Evolutionary conservation across 306 rosid species (phyloP), one percentile per base, ranked within the genome.

Genomic region (Vachellia pachyceras): DNA sequence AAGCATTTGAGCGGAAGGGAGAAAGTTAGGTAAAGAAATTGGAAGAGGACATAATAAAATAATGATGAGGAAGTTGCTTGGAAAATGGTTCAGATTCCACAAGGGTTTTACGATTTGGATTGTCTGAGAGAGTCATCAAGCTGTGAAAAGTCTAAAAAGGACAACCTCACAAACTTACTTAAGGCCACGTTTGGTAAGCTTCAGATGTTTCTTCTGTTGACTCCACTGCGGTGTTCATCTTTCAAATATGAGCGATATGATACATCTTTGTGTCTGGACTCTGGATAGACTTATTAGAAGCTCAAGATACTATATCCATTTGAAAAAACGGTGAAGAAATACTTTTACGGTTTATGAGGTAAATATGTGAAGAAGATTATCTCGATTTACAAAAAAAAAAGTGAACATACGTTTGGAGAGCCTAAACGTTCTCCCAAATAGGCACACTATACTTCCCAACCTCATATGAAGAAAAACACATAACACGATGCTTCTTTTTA

Each of bases 401-500:
- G 52, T 1, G 3, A 45, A 3, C 87, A 69, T 36, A 67, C 79
- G 76, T 75, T 77, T 72, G n/a, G n/a, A n/a, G n/a, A n/a, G n/a
- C n/a, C n/a, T n/a, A n/a, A n/a, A n/a, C n/a, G n/a, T n/a, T n/a
- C n/a, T n/a, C n/a, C n/a, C n/a, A n/a, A n/a, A n/a, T n/a, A n/a
- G n/a, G n/a, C n/a, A n/a, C n/a, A n/a, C n/a, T 73, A 61, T 74
- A 70, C 69, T 69, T 39, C 72, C 23, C 33, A 54, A 5, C 82
- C 45, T 72, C 35, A 39, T 81, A 41, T 61, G 73, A 50, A 69
- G 71, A 84, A 82, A 67, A 37, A 75, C 84, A 64, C 35, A 72
- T 80, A 76, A 75, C 29, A 47, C 58, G 67, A 73, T 72, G 72
- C 23, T n/a, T 17, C 2, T 54, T 54, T 55, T 47, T 18, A 15